Evolutionary conservation across 345 rosid genomes (phyloP), one percentile per base, ranked within the genome.

Genomic region (Sisymbrium irio): DNA sequence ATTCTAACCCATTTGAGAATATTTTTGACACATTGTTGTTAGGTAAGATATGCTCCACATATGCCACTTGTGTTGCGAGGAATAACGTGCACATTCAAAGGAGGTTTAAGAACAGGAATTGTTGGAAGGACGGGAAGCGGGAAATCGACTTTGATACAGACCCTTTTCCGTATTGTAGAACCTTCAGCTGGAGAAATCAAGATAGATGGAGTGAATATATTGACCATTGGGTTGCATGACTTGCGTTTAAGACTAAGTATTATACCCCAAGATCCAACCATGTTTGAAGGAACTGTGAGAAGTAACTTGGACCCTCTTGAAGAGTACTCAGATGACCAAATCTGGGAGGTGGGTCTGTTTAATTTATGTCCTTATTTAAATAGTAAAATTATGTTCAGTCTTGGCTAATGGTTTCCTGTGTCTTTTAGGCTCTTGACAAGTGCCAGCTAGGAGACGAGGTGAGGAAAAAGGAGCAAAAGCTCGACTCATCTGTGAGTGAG

Each of bases 121-220:
- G 96, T 94, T 14, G 97, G 98, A 61, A 87, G 98, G 67, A 94
- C 98, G 12, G 97, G 97, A 4, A 85, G 97, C 36, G 97, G 96
- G 3, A 94, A 94, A 81, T 83, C 98, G 9, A 94, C 98, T 46
- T 90, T 94, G 62, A 88, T 91, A 47, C 98, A 89, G 62, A 77
- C 95, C 18, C 83, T 91, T 46, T 94, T 94, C 81, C 82, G 96
- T 46, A 87, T 91, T 42, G 93, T 89, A 32, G 97, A 94, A 17
- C 97, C 93, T 8, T 49, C 84, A 13, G 84, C 82, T 35, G 96
- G 98, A 56, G 81, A 76, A 59, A 85, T 94, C 55, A 55, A 61
- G 73, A 91, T 94, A n/a, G 97, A 91, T 72, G 85, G 84, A 50
- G 65, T 91, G 45, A 63, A 88, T 51, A 89, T 91, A 28, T 83